These are phyloP conservation scores for Colletotrichum lini DNA, from an alignment of 2,329 filamentous ascomycete species.

Conservation along the genomic window DNA sequence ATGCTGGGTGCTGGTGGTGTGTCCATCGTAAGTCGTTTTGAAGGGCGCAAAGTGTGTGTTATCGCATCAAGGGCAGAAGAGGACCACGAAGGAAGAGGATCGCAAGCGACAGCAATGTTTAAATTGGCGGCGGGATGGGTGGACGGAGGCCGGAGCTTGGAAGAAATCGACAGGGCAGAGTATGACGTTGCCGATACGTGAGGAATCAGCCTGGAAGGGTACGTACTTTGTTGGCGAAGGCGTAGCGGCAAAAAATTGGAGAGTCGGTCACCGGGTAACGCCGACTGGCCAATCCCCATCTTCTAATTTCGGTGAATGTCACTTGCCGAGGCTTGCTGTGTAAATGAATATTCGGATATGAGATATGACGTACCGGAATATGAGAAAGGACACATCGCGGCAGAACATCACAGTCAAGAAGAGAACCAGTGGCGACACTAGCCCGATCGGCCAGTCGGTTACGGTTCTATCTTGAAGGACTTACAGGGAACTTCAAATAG, in stretches of 20 bases:
- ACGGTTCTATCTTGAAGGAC: not conserved
- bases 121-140: constrained; percentile 6
- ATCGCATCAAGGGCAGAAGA: constrained; percentile 32
- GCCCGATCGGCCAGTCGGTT: too few species aligned
- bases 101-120: constrained; percentile 7
- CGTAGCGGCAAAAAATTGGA: constrained; percentile 4
- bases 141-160: constrained; percentile 22
- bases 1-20: constrained; percentile 41
- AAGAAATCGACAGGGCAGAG: constrained; percentile 31
- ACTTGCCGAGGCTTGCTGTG: constrained; percentile 8
- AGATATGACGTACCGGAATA: not conserved
- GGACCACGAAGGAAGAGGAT: not conserved
- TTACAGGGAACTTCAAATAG: too few species aligned
- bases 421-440: not conserved
- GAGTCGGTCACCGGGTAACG: not conserved
- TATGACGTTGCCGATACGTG: constrained; percentile 39
- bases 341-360: too few species aligned
- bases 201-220: not conserved
- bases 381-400: constrained; percentile 33
- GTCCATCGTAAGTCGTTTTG: constrained; percentile 33
- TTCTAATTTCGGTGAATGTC: not conserved
- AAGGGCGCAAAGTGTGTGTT: not conserved
- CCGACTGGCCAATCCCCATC: constrained; percentile 22
- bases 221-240: constrained; percentile 17
- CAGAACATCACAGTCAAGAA: constrained; percentile 5